phyloP scores from a whole-genome alignment of 768 basidiomycete genomes.

The Pleurotus eryngii region DNA sequence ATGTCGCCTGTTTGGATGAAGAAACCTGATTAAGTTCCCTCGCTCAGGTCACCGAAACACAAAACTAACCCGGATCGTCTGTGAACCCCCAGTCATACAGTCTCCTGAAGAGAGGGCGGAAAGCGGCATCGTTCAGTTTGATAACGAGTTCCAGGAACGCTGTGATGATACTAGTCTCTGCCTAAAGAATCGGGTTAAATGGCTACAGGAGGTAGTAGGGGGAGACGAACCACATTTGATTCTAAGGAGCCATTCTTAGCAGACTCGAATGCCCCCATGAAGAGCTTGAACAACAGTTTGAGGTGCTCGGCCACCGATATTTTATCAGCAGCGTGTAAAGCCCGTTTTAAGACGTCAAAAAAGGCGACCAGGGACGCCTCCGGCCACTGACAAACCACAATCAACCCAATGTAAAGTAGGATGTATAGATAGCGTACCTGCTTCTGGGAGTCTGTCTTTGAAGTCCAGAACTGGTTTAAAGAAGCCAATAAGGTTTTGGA shows the following conservation, averaged over 20 bases:
- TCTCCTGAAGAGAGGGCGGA: slow-evolving; percentile 88
- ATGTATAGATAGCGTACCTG: slow-evolving; percentile 27
- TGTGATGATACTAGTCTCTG: slow-evolving; percentile 50
- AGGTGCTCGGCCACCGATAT: slow-evolving; percentile 62
- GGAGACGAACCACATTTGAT: slow-evolving; percentile 23
- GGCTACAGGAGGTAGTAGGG: not conserved
- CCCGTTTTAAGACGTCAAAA: slow-evolving; percentile 66
- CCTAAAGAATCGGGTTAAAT: slow-evolving; percentile 29
- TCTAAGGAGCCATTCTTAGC: slow-evolving; percentile 25
- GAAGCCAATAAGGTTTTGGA: slow-evolving; percentile 66
- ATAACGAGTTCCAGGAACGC: slow-evolving; percentile 89
- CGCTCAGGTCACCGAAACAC: not conserved
- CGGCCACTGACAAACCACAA: slow-evolving; percentile 14
- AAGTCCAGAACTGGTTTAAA: slow-evolving; percentile 56
- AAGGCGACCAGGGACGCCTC: slow-evolving; percentile 39
- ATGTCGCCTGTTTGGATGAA: slow-evolving; percentile 23
- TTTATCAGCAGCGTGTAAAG: slow-evolving; percentile 62
- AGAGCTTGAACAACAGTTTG: slow-evolving; percentile 69
- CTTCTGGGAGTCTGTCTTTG: slow-evolving; percentile 26
- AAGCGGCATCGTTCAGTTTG: slow-evolving; percentile 88
- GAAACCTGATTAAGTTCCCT: not conserved
- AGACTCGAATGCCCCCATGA: slow-evolving; percentile 75
- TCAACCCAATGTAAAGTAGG: slow-evolving; percentile 2
- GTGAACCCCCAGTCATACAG: slow-evolving; percentile 95
- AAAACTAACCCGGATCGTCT: slow-evolving; percentile 40